Base-by-base conservation (phyloP, 148 eudicot genomes). In the Nepenthes gracilis region DNA sequence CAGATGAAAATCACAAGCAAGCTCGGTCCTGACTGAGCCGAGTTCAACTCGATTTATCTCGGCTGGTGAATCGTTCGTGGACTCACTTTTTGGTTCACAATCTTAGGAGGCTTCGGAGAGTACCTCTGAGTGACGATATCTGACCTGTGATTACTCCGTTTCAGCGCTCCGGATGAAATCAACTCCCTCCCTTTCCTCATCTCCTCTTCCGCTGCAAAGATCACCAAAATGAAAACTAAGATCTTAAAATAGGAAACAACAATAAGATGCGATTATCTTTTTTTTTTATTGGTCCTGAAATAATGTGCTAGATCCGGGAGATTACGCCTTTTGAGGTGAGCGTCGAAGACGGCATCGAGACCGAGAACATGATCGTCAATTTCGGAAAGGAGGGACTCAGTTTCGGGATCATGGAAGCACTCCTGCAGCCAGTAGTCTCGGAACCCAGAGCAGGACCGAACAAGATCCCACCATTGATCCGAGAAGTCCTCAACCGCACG, bases 61-160 rank as follows among this genome's bases (percentile, higher is more conserved):
- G 97, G 97, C 70, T 91, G 97, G 69, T 91, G 82, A 64, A 91
- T 91, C 63, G 74, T 80, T 77, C 95, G 70, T n/a, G 95, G 97
- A 60, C 62, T 85, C 62, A 73, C 79, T 55, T 73, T 85, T 49
- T 68, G 72, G 58, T 66, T 81, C 57, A 87, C 90, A 36, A 85
- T 80, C 84, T 91, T 91, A 54, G 95, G 95, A 45, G 80, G 87
- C 67, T 91, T 91, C 70, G 69, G 67, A 23, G 68, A 60, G 59
- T 62, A 67, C 73, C 55, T 78, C 70, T 79, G 89, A 47, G 66
- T 64, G 14, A 12, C 56, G 2, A 15, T 57, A 32, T 70, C 73
- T 13, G 61, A n/a, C 33, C 65, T 66, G 2, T 76, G 64, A 37
- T 35, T 54, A 61, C 14, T 70, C 92, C 95, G 85, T 52, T 81